A percentile compares a stretch with the other conserved stretches of the same genome.
These are phyloP conservation scores for Globisporangium orthogonon DNA, from an alignment of 352 stramenopile genomes.

Conservation along the genomic window DNA sequence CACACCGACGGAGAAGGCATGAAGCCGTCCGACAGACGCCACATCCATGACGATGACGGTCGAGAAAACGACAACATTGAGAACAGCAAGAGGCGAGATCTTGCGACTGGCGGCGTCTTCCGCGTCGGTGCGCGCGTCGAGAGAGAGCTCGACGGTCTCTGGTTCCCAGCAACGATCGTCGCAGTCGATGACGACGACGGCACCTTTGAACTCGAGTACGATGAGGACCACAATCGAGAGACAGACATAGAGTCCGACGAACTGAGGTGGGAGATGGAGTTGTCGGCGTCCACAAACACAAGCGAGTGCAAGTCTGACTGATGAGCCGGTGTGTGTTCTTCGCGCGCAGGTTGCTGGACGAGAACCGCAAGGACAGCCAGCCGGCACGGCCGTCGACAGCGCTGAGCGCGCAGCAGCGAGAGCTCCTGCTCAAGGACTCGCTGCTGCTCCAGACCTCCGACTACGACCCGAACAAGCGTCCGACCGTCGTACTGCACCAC, in stretches of 20 bases:
- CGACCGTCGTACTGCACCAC: constrained; percentile 71
- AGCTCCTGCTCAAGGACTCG: constrained; percentile 46
- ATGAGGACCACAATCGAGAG: constrained; percentile 75
- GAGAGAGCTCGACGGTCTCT: constrained; percentile 65
- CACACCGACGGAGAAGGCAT: constrained; percentile 1
- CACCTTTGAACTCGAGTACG: constrained; percentile 69
- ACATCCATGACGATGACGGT: not conserved
- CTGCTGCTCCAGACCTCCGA: constrained; percentile 52
- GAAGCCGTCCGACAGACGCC: constrained; percentile 8
- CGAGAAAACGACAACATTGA: not conserved
- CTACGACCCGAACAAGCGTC: constrained; percentile 63
- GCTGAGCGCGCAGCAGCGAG: constrained; percentile 22
- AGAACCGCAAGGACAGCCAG: constrained; percentile 13
- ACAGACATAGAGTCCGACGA: constrained; percentile 45
- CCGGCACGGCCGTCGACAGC: constrained; percentile 2
- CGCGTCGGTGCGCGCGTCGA: constrained; percentile 47
- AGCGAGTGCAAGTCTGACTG: not conserved
- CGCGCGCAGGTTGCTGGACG: constrained; percentile 14
- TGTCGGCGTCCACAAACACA: not conserved
- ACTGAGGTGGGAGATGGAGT: constrained; percentile 24
- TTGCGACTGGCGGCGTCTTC: constrained; percentile 11
- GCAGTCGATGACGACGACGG: constrained; percentile 31
- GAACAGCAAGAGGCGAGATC: constrained; percentile 5
- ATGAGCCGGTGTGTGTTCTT: not conserved
- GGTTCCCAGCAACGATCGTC: constrained; percentile 69